Evolutionary conservation across 495 filamentous ascomycete genomes (phyloP), one percentile per base, ranked within the genome.

Genomic region (Trichoderma erinaceum): DNA sequence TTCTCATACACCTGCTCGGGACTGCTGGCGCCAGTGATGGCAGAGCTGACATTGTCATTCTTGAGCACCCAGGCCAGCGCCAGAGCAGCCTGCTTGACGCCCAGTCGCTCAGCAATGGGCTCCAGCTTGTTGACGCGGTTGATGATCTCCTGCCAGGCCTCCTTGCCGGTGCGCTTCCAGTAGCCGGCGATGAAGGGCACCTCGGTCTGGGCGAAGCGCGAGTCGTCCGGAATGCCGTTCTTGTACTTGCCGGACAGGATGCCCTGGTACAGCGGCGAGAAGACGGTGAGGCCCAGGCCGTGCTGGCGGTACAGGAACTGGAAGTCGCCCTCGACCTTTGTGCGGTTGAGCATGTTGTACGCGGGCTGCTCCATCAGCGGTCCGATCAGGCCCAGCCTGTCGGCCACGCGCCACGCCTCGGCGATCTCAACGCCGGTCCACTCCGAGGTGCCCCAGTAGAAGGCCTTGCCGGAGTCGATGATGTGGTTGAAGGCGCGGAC

Each of bases 401-500:
- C 89, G 16, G 92, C 92, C 46, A 90, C 78, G 52, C 86, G 81
- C 80, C 88, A 92, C 8, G 92, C 92, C 68, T 89, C 82, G 10
- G 85, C 83, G 73, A 96, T 94, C 79, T 96, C 90, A 65, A 85
- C 86, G 10, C 92, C 91, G 68, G 82, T 83, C 92, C 92, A 96
- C 80, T 94, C 91, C 0, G 89, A 91, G 1, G 92, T 96, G 41
- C 92, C 92, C 92, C 92, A 96, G 83, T 96, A 95, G 74, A 95
- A 89, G 27, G 89, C 87, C 79, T 92, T 89, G 52, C 91, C 89
- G 61, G 84, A 84, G 75, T 88, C 81, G 71, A 96, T 92, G 41
- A 89, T 77, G 74, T 91, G 84, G 77, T 93, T 94, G 82, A 96
- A 96, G 58, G 82, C 92, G 67, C 92, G 87, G 44, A 96, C 92